Evolutionary conservation across 306 rosid species (phyloP), one percentile per base, ranked within the genome.

Genomic region (Casuarina equisetifolia): DNA sequence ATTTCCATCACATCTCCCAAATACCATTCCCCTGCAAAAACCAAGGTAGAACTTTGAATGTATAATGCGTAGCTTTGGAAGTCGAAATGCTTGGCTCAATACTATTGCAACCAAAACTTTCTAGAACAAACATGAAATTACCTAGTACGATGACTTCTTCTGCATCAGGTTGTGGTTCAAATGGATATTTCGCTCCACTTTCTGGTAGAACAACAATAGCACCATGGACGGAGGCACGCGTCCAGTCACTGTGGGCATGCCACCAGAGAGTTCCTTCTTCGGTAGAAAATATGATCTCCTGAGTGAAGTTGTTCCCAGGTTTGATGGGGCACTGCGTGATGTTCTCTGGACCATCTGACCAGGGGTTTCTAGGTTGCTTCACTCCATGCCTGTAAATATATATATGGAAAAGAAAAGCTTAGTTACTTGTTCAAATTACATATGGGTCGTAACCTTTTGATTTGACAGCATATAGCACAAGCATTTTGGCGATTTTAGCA

Each of bases 201-300:
- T 46, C 32, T 3, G 86, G 84, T 20, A 39, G 62, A 8, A 84
- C 63, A 5, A 81, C 71, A 17, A 80, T 81, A 2, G 82, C 67
- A 0, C 87, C 87, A 10, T 84, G 81, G 5, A 84, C 85, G 0
- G 82, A 76, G 69, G 84, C 84, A 0, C 87, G 84, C 9, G 81
- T 1, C 87, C 87, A 84, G 1, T 74, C 81, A 9, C 87, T 84
- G 36, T 84, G 85, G 3, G 87, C 85, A 57, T 84, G 87, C 85
- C 87, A 84, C 87, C 87, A 84, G 2, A 84, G 19, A 5, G 87
- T 84, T 25, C 87, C 82, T 84, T 80, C 87, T 72, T 84, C 83
- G 1, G 32, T 40, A 0, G 86, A 79, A 61, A 83, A 83, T 3
- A 76, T 72, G 1, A 83, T 25, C 17, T 84, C 74, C 2, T 84